phyloP scores from a whole-genome alignment of 495 filamentous ascomycete genomes.

The Mycothermus thermophilus region DNA sequence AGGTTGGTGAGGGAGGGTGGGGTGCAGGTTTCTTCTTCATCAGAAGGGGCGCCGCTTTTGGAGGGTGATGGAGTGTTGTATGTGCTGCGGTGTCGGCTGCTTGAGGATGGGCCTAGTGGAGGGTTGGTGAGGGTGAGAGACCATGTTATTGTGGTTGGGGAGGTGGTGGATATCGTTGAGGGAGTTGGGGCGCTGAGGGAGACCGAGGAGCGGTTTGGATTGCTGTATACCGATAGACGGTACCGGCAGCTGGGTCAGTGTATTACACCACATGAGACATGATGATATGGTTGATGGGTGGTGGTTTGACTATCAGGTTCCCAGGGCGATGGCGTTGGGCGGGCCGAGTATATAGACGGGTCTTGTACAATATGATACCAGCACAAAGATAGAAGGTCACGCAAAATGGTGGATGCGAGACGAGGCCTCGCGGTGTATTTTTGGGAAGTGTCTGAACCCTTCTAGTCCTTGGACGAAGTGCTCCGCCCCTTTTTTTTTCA shows the following conservation, averaged over 20 bases:
- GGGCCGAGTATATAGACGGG: no score
- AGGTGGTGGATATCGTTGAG: constrained; percentile 31
- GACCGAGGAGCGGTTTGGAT: constrained; percentile 16
- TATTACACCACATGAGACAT: constrained; percentile 8
- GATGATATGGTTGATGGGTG: no score
- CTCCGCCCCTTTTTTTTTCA: no score
- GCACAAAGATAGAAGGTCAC: no score
- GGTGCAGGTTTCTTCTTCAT: constrained; percentile 6
- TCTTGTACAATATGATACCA: no score
- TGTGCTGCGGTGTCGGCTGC: constrained; percentile 27
- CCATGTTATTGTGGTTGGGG: constrained; percentile 43
- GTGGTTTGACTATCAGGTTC: no score
- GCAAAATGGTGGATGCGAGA: no score
- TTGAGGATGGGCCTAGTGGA: constrained; percentile 16
- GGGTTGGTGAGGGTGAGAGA: constrained; percentile 35
- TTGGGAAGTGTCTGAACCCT: no score
- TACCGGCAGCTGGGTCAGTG: constrained; percentile 27
- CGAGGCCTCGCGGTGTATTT: background rate
- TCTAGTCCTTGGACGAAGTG: no score
- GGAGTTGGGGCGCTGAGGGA: constrained; percentile 7
- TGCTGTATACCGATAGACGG: constrained; percentile 30
- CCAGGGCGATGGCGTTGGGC: constrained; percentile 7
- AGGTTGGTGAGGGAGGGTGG: constrained; percentile 13
- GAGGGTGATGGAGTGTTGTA: constrained; percentile 28
- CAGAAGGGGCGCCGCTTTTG: constrained; percentile 15